These are phyloP conservation scores for Schizopora paradoxa DNA, from an alignment of 1,284 basidiomycete species.

Conservation along the genomic window DNA sequence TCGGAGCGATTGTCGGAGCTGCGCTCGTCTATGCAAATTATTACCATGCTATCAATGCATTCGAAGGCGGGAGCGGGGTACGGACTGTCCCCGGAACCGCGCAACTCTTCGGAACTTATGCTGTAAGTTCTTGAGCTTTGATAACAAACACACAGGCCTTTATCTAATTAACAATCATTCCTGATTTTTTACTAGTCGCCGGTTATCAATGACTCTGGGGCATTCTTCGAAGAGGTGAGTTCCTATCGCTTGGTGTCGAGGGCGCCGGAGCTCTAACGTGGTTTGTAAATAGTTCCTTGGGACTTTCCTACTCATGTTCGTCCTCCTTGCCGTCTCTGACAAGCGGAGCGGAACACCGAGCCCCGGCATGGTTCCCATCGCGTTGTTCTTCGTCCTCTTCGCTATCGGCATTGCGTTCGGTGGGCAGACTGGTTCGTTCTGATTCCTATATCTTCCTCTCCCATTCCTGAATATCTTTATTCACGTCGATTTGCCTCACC, in stretches of 20 bases:
- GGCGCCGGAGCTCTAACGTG: slow-evolving; percentile 55
- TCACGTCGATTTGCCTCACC: slow-evolving; percentile 8
- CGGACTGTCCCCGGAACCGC: slow-evolving; percentile 64
- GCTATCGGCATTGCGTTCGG: slow-evolving; percentile 51
- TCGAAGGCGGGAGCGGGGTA: slow-evolving; percentile 55
- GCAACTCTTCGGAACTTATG: slow-evolving; percentile 64
- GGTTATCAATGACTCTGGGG: slow-evolving; percentile 51
- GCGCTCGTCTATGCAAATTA: slow-evolving; percentile 73
- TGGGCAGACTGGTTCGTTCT: slow-evolving; percentile 42
- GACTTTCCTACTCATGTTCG: slow-evolving; percentile 49
- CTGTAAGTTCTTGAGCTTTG: slow-evolving; percentile 64
- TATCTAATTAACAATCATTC: too few relatives aligned
- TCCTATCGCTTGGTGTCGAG: slow-evolving; percentile 50
- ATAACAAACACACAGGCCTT: too few relatives aligned
- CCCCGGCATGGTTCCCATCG: slow-evolving; percentile 46
- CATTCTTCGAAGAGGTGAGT: slow-evolving; percentile 54
- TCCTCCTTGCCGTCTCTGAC: slow-evolving; percentile 40
- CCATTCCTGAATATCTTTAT: slow-evolving; percentile 9
- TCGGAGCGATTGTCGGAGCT: slow-evolving; percentile 67
- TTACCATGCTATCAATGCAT: slow-evolving; percentile 65
- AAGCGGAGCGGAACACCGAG: slow-evolving; percentile 43
- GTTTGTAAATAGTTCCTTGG: slow-evolving; percentile 47
- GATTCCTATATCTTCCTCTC: slow-evolving; percentile 7
- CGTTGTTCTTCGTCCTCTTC: slow-evolving; percentile 49
- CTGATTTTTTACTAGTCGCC: too few relatives aligned